Evolutionary conservation across 345 rosid genomes (phyloP).

Genomic region (Kernera saxatilis): DNA sequence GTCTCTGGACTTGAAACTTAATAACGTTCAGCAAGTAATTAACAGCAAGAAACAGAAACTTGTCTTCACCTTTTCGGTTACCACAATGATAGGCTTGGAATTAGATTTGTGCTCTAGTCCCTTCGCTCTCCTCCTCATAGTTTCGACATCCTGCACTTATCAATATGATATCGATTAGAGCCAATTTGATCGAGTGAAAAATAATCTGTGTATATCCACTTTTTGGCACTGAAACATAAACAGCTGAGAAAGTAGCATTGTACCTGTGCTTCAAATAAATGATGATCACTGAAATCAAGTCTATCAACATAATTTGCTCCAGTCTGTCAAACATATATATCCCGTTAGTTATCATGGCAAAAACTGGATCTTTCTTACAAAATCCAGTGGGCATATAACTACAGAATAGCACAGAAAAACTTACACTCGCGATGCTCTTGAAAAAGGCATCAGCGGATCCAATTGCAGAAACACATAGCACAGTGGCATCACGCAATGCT

Average conservation of each 20-base stretch:
- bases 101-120: slow-evolving; percentile 43
- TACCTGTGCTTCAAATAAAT: slow-evolving; percentile 50
- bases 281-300: slow-evolving; percentile 76
- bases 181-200: background rate
- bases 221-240: background rate
- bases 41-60: background rate
- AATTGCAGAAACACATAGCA: slow-evolving; percentile 70
- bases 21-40: background rate
- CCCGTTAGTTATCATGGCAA: background rate
- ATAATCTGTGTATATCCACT: background rate
- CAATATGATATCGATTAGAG: background rate
- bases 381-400: background rate
- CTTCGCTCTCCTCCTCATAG: slow-evolving; percentile 40
- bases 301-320: slow-evolving; percentile 54
- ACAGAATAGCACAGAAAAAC: background rate
- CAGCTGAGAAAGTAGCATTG: background rate
- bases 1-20: background rate
- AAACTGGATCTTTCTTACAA: background rate
- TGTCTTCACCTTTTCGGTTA: slow-evolving; percentile 65
- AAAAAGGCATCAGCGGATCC: slow-evolving; percentile 73
- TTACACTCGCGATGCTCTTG: slow-evolving; percentile 46
- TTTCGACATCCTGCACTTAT: slow-evolving; percentile 48
- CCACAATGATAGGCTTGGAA: slow-evolving; percentile 49
- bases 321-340: slow-evolving; percentile 40
- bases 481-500: slow-evolving; percentile 28